Conservation (phyloP, 179 eudicot genomes). For the Gypsophila paniculata region DNA sequence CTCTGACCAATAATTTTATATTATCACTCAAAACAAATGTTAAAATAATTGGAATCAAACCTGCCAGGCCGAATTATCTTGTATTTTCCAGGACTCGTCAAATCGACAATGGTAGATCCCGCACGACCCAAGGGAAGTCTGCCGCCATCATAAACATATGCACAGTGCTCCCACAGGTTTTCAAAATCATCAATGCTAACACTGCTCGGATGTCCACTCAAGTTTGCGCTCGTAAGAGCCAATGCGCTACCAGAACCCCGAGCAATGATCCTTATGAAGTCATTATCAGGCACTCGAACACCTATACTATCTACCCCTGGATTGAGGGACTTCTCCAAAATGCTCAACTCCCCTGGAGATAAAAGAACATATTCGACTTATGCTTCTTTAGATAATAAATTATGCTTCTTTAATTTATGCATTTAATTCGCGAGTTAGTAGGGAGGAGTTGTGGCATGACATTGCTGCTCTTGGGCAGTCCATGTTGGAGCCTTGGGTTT, state of each 20-base stretch:
- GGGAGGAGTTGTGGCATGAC: too few relatives aligned
- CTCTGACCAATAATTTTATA: too few relatives aligned
- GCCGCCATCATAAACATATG: slow-evolving; percentile 69
- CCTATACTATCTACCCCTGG: slow-evolving; percentile 74
- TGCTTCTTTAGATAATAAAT: background rate
- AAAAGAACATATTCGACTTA: background rate
- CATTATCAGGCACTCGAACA: slow-evolving; percentile 73
- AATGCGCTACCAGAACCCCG: slow-evolving; percentile 72
- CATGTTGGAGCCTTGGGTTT: too few relatives aligned
- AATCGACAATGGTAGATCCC: slow-evolving; percentile 83
- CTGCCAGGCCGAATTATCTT: slow-evolving; percentile 79
- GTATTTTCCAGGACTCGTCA: slow-evolving; percentile 54
- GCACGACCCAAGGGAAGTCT: slow-evolving; percentile 78
- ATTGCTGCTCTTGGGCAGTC: too few relatives aligned
- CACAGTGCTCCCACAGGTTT: slow-evolving; percentile 77
- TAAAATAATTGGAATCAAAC: slow-evolving; percentile 31
- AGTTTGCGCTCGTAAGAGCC: slow-evolving; percentile 94
- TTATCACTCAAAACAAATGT: too few relatives aligned
- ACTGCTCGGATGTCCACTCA: slow-evolving; percentile 86
- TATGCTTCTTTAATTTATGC: too few relatives aligned
- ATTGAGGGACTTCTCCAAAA: slow-evolving; percentile 78
- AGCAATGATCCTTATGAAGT: slow-evolving; percentile 65
- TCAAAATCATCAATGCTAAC: slow-evolving; percentile 66
- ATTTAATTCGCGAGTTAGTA: too few relatives aligned
- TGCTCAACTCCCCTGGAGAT: slow-evolving; percentile 67